Percentiles rank a stretch among this genome's conserved stretches.
Evolutionary conservation across 1,284 basidiomycete genomes (phyloP).

Genomic region (Trametes pubescens): DNA sequence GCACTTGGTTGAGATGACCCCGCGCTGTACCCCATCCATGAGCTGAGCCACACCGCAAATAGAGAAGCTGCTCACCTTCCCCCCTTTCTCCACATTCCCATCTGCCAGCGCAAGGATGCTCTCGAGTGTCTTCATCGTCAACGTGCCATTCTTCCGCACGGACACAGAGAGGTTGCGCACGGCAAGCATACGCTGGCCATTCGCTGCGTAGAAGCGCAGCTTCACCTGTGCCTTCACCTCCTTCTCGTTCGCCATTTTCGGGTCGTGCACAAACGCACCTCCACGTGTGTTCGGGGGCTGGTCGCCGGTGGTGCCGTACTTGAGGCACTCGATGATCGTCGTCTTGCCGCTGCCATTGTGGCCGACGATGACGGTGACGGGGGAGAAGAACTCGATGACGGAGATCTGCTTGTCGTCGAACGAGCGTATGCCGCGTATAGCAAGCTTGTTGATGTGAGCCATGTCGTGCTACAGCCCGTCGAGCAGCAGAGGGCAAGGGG

Average conservation of each 20-base stretch:
- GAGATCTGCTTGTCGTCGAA: slow-evolving; percentile 96
- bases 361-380: slow-evolving; percentile 98
- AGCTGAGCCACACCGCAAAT: background rate
- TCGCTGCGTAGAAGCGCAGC: slow-evolving; percentile 91
- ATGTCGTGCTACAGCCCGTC: slow-evolving; percentile 49
- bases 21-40: slow-evolving; percentile 63
- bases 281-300: slow-evolving; percentile 98
- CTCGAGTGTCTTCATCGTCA: slow-evolving; percentile 99
- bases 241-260: slow-evolving; percentile 98
- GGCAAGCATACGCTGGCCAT: slow-evolving; percentile 90
- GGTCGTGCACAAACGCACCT: slow-evolving; percentile 98
- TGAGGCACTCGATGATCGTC: slow-evolving; percentile 99
- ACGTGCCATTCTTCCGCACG: slow-evolving; percentile 85
- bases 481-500: background rate
- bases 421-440: slow-evolving; percentile 87
- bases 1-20: slow-evolving; percentile 93
- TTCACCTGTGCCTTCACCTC: slow-evolving; percentile 99
- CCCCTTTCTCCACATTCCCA: slow-evolving; percentile 64
- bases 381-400: slow-evolving; percentile 97
- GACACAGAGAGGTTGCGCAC: slow-evolving; percentile 94
- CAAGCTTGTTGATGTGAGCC: slow-evolving; percentile 89
- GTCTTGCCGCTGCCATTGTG: slow-evolving; percentile 99
- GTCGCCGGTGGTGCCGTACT: slow-evolving; percentile 98
- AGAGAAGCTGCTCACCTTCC: slow-evolving; percentile 65
- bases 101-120: slow-evolving; percentile 86